Percentiles rank a stretch among this genome's conserved stretches.
phyloP scores from a whole-genome alignment of 345 rosid species.

The Lumnitzera littorea region DNA sequence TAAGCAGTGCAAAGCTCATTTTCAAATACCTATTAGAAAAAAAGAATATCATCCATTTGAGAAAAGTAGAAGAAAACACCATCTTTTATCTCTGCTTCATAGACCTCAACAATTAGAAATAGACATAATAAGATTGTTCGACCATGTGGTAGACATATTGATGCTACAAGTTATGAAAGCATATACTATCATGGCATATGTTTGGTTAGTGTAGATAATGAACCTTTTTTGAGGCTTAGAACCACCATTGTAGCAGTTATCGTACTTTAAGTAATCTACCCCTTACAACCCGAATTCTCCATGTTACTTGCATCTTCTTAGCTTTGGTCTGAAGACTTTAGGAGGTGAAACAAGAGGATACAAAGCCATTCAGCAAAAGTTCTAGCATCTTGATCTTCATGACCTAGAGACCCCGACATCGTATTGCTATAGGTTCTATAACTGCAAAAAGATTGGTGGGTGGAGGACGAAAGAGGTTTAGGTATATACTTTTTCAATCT shows the following conservation, averaged over 20 bases:
- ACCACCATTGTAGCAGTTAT: conserved; percentile 33
- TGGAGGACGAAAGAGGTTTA: not conserved
- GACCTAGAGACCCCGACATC: conserved; percentile 54
- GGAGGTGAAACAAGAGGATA: not conserved
- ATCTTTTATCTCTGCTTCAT: too few relatives aligned
- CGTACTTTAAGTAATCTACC: conserved; percentile 50
- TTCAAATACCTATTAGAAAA: conserved; percentile 23
- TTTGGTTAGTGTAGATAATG: too few relatives aligned
- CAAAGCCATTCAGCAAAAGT: conserved; percentile 49
- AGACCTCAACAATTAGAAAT: too few relatives aligned
- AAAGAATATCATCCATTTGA: not conserved
- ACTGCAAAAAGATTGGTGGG: conserved; percentile 4
- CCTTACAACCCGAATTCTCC: conserved; percentile 14
- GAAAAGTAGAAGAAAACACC: not conserved
- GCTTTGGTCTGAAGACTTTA: not conserved
- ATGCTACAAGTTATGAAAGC: too few relatives aligned
- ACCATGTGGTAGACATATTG: too few relatives aligned
- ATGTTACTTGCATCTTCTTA: not conserved
- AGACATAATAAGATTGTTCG: too few relatives aligned
- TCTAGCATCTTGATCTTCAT: conserved; percentile 47
- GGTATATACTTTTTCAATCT: too few relatives aligned
- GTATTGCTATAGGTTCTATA: conserved; percentile 40
- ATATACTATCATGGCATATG: too few relatives aligned
- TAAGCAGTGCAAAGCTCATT: conserved; percentile 43
- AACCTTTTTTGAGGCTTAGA: conserved; percentile 31